Evolutionary conservation across 495 filamentous ascomycete genomes (phyloP).

Genomic region (Penicillium paradoxum): DNA sequence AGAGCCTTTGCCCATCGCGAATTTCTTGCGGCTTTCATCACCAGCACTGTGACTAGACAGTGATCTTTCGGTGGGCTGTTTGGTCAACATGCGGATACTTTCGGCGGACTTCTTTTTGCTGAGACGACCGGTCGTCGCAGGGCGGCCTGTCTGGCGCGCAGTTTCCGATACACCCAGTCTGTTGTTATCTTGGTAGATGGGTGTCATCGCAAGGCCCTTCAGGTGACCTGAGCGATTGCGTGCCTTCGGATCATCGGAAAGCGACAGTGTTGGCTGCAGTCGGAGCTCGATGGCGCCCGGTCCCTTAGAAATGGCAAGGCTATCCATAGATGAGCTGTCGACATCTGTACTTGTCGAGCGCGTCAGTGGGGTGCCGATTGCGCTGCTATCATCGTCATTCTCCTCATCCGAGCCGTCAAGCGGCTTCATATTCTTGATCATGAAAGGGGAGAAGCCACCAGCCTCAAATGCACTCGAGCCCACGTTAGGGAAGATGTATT

Average conservation of each 20-base stretch:
- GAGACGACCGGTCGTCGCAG: slow-evolving; percentile 30
- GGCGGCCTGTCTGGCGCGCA: slow-evolving; percentile 21
- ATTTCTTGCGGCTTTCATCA: slow-evolving; percentile 54
- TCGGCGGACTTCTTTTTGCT: slow-evolving; percentile 64
- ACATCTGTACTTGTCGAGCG: slow-evolving; percentile 24
- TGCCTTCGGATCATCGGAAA: slow-evolving; percentile 46
- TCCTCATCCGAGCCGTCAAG: slow-evolving; percentile 52
- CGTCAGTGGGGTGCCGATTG: slow-evolving; percentile 25
- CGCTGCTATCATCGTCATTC: slow-evolving; percentile 39
- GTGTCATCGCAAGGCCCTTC: slow-evolving; percentile 46
- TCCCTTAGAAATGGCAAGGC: slow-evolving; percentile 40
- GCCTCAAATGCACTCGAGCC: slow-evolving; percentile 55
- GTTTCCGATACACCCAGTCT: slow-evolving; percentile 35
- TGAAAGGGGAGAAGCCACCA: slow-evolving; percentile 71
- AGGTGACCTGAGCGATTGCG: slow-evolving; percentile 30
- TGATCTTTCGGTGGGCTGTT: slow-evolving; percentile 45
- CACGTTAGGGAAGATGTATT: slow-evolving; percentile 92
- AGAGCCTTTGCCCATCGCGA: slow-evolving; percentile 44
- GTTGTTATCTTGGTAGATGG: slow-evolving; percentile 35
- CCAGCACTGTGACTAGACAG: slow-evolving; percentile 46
- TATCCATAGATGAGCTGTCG: slow-evolving; percentile 32
- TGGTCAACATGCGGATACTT: slow-evolving; percentile 52
- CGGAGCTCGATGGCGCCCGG: slow-evolving; percentile 70
- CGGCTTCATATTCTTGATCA: slow-evolving; percentile 71
- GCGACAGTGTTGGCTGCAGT: slow-evolving; percentile 69